A percentile compares a stretch with the other conserved stretches of the same genome.
Conservation (phyloP, 805 yeast genomes). For the Metschnikowia rubicola region DNA sequence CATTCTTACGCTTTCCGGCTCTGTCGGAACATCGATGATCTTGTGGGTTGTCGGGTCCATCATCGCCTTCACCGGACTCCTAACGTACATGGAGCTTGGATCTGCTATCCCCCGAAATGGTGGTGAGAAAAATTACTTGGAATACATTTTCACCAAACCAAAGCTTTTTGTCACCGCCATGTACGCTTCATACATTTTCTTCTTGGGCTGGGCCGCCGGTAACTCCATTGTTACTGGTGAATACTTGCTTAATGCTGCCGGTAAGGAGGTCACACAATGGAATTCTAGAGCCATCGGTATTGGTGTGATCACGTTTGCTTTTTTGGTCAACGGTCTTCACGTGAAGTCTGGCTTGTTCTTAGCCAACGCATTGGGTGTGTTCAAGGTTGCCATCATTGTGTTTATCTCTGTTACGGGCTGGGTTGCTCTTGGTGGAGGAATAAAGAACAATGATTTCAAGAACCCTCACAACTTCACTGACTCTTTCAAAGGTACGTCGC, state of each 20-base stretch:
- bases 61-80: constrained; percentile 48
- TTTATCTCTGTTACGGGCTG: constrained; percentile 76
- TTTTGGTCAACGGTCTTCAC: constrained; percentile 56
- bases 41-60: constrained; percentile 74
- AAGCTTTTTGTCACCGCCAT: constrained; percentile 56
- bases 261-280: constrained; percentile 66
- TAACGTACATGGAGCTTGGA: constrained; percentile 79
- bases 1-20: constrained; percentile 43
- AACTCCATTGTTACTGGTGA: constrained; percentile 79
- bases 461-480: constrained; percentile 58
- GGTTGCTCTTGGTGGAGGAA: constrained; percentile 77
- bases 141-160: constrained; percentile 66
- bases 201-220: constrained; percentile 84
- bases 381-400: constrained; percentile 67
- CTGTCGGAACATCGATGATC: constrained; percentile 67
- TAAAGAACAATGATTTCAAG: constrained; percentile 43
- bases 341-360: constrained; percentile 65
- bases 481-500: constrained; percentile 53
- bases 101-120: constrained; percentile 75
- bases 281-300: constrained; percentile 73
- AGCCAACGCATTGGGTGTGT: constrained; percentile 61
- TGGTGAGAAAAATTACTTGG: constrained; percentile 81
- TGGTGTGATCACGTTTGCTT: constrained; percentile 69
- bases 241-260: constrained; percentile 73
- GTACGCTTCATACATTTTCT: constrained; percentile 66